Conservation (phyloP, 2,329 filamentous ascomycete genomes). For the Xylaria polymorpha region DNA sequence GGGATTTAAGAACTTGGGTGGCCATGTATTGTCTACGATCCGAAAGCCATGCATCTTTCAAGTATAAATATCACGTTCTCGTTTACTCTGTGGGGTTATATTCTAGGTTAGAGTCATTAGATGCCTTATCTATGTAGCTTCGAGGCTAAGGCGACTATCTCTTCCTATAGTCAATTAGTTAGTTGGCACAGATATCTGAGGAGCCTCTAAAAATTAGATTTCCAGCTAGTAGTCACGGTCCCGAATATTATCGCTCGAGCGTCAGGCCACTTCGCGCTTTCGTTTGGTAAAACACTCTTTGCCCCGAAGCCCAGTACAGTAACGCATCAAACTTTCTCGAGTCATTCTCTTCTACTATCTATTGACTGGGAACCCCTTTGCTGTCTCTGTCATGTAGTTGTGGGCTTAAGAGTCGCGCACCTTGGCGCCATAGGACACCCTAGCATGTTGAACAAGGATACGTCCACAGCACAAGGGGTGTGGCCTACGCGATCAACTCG, state of each 20-base stretch:
- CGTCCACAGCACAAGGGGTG: too few species aligned
- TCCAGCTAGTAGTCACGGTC: neutral
- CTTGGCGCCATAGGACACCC: neutral
- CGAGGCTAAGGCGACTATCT: neutral
- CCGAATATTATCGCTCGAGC: neutral
- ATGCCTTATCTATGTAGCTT: neutral
- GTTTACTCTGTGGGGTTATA: neutral
- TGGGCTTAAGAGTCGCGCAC: neutral
- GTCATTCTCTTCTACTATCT: neutral
- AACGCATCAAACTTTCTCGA: neutral
- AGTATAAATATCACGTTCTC: neutral
- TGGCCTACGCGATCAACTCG: too few species aligned
- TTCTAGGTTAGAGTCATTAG: neutral
- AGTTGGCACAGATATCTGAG: neutral
- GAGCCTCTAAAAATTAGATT: neutral
- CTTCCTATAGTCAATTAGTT: neutral
- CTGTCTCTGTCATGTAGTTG: neutral
- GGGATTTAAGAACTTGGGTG: neutral
- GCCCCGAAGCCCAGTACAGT: neutral
- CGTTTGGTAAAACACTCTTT: neutral
- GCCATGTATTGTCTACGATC: too few species aligned
- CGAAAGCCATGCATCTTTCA: neutral
- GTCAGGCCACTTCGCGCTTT: slow-evolving; percentile 1
- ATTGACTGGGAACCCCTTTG: neutral
- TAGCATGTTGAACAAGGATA: too few species aligned